Percentiles rank a stretch among this genome's conserved stretches.
These are phyloP conservation scores for Fusarium redolens DNA, from an alignment of 2,329 filamentous ascomycete genomes.

Conservation along the genomic window DNA sequence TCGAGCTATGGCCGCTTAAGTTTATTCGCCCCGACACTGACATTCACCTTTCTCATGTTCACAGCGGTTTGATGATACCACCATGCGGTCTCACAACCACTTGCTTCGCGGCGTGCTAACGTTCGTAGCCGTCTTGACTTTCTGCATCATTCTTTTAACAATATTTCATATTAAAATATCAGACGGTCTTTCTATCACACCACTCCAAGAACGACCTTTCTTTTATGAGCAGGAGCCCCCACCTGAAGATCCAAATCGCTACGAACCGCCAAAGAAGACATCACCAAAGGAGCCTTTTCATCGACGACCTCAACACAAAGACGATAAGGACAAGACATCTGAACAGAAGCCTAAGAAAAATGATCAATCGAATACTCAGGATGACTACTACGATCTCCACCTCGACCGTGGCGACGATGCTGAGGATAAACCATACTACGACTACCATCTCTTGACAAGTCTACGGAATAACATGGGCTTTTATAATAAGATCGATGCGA, in stretches of 20 bases:
- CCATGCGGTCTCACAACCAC: slow-evolving; percentile 21
- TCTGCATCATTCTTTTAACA: slow-evolving; percentile 11
- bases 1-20: background rate
- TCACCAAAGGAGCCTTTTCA: background rate
- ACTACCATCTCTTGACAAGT: slow-evolving; percentile 33
- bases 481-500: slow-evolving; percentile 28
- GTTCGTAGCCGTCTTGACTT: slow-evolving; percentile 14
- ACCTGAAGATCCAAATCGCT: background rate
- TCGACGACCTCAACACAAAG: background rate
- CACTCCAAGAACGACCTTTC: slow-evolving; percentile 21
- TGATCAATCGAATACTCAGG: background rate
- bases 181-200: slow-evolving; percentile 11
- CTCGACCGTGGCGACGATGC: slow-evolving; percentile 1
- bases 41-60: background rate
- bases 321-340: background rate
- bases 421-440: background rate
- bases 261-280: background rate
- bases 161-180: slow-evolving; percentile 25
- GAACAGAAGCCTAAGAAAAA: background rate
- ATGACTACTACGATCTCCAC: slow-evolving; percentile 1
- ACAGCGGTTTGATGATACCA: background rate
- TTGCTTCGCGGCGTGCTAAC: slow-evolving; percentile 20
- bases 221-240: slow-evolving; percentile 27
- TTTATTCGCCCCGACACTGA: background rate
- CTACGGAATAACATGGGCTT: slow-evolving; percentile 35